A percentile compares a stretch with the other conserved stretches of the same genome.
These are phyloP conservation scores for Amanita fuliginea DNA, from an alignment of 768 basidiomycete species.

Conservation along the genomic window DNA sequence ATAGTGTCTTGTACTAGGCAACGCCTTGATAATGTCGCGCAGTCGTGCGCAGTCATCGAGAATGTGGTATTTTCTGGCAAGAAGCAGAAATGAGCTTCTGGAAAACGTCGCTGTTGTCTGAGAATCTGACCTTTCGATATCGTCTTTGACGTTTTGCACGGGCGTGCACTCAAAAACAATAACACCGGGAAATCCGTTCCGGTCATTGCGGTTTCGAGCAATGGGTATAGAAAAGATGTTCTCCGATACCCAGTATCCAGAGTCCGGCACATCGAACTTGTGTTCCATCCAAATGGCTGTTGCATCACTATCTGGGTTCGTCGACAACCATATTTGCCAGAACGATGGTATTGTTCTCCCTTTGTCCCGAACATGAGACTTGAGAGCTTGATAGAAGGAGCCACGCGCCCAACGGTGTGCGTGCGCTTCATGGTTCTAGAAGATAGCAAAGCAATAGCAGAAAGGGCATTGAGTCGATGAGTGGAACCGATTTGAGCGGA, in stretches of 20 bases:
- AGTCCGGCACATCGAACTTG: constrained; percentile 61
- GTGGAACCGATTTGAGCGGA: constrained; percentile 10
- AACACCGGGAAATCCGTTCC: constrained; percentile 41
- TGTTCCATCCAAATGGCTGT: constrained; percentile 75
- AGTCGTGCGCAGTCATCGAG: constrained; percentile 66
- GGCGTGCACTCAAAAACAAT: constrained; percentile 73
- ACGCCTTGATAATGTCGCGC: constrained; percentile 45
- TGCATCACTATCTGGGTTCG: constrained; percentile 60
- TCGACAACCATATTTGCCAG: constrained; percentile 67
- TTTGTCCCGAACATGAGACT: constrained; percentile 24
- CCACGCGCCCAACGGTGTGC: constrained; percentile 65
- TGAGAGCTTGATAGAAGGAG: constrained; percentile 48
- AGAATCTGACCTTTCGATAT: constrained; percentile 48
- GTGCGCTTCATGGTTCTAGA: constrained; percentile 63
- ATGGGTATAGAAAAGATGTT: constrained; percentile 52
- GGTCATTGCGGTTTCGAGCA: constrained; percentile 12
- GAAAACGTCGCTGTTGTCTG: neutral
- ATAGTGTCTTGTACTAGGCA: constrained; percentile 48
- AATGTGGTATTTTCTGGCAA: constrained; percentile 51
- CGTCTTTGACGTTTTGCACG: constrained; percentile 46
- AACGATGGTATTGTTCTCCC: constrained; percentile 21
- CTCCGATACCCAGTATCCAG: constrained; percentile 53
- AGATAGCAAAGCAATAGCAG: constrained; percentile 9
- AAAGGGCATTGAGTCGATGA: constrained; percentile 10
- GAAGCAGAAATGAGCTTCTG: constrained; percentile 1